Evolutionary conservation across 164 flowering plant species (phyloP), one percentile per base, ranked within the genome.

Genomic region (Platanus orientalis): DNA sequence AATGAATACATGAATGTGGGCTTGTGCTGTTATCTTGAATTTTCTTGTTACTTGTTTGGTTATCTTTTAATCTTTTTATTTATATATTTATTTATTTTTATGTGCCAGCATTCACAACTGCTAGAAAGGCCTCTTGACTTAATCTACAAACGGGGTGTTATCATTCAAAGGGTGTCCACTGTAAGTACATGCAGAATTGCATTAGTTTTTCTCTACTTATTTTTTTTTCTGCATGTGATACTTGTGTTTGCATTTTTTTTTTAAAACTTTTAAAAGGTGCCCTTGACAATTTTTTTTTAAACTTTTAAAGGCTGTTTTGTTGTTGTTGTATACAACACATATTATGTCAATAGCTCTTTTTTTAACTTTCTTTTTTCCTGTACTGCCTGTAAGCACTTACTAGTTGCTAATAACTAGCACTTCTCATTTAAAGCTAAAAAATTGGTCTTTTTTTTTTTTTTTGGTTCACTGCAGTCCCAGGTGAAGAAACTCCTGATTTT

Each of bases 121-220:
- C 65, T 86, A 19, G 85, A 86, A 72, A 88, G 90, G 75, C 97
- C 96, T 65, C 90, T 78, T 62, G 82, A 80, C 4, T 77, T 94
- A 40, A 55, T 68, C 23, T 83, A 73, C 63, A 92, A 78, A 74
- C 96, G 97, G 56, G 92, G 91, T 27, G 50, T 72, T n/a, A 69
- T 85, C 44, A 27, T 73, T 58, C 97, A 88, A 67, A 89, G 75
- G 75, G 51, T 69, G 48, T 72, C 84, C 26, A 29, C 74, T 62
- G 97, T 89, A 86, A 89, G 97, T 83, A 56, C 47, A 23, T 60
- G 28, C 12, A 13, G 14, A 42, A 16, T 47, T 55, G 52, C 26
- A 25, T 3, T 10, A 24, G 14, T 29, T 52, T 10, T 52, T 5
- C 56, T 21, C 14, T 19, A 21, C 19, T 9, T 20, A 11, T 29